Evolutionary conservation across 176 grass and related monocot species (phyloP).

Genomic region (Tillandsia fasciculata): DNA sequence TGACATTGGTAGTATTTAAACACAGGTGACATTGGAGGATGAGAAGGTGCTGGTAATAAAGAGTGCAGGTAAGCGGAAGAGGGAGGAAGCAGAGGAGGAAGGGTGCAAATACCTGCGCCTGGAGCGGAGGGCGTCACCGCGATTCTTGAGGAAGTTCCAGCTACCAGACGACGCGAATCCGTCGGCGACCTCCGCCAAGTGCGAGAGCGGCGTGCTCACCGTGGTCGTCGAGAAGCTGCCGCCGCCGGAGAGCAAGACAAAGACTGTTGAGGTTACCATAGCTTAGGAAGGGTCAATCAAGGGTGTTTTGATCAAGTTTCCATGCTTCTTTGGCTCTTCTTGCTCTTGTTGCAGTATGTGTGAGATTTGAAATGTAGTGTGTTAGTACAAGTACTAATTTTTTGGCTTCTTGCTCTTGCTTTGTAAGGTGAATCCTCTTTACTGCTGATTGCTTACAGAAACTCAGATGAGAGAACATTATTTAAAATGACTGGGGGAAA

Average conservation of each 20-base stretch:
- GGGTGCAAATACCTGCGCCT: conserved; percentile 56
- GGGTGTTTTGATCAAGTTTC: too few species aligned
- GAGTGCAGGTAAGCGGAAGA: conserved; percentile 36
- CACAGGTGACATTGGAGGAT: conserved; percentile 84
- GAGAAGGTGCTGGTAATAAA: conserved; percentile 52
- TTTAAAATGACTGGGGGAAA: too few species aligned
- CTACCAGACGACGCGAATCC: conserved; percentile 45
- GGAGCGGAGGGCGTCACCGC: conserved; percentile 28
- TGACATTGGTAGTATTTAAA: background rate
- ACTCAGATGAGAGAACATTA: too few species aligned
- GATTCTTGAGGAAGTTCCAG: conserved; percentile 47
- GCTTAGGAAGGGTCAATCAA: conserved; percentile 17
- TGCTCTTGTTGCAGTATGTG: too few species aligned
- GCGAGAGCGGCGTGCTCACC: conserved; percentile 57
- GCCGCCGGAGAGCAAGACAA: conserved; percentile 61
- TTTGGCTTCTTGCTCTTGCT: too few species aligned
- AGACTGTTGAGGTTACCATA: conserved; percentile 43
- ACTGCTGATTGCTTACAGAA: too few species aligned
- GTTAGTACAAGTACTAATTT: too few species aligned
- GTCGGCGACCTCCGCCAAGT: conserved; percentile 33
- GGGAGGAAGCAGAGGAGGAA: conserved; percentile 43
- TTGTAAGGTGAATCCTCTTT: too few species aligned
- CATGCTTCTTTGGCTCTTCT: too few species aligned
- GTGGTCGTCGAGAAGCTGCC: conserved; percentile 51
- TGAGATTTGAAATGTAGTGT: too few species aligned